These are phyloP conservation scores for Litsea cubeba DNA, from an alignment of 164 flowering plant genomes.

Conservation along the genomic window DNA sequence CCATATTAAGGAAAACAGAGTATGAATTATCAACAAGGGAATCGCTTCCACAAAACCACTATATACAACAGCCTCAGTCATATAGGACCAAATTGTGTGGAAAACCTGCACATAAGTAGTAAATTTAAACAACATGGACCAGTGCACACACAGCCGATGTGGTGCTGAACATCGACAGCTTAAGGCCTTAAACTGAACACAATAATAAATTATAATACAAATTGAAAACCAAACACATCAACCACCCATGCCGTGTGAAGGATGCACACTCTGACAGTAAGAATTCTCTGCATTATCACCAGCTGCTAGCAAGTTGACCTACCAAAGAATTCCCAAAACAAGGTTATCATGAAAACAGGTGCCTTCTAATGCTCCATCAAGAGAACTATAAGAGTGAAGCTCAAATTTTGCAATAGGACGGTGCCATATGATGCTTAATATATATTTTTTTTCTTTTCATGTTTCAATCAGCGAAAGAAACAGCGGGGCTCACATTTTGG, in stretches of 20 bases:
- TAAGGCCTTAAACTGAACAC: background rate
- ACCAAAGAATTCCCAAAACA: constrained; percentile 7
- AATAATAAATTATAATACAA: background rate
- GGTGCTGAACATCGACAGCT: background rate
- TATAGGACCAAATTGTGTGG: background rate
- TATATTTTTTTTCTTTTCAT: too few relatives aligned
- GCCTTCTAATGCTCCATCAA: too few relatives aligned
- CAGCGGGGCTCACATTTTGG: too few relatives aligned
- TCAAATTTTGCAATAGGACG: too few relatives aligned
- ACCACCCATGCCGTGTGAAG: constrained; percentile 45
- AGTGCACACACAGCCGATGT: background rate
- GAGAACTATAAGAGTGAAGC: too few relatives aligned
- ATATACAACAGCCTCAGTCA: background rate
- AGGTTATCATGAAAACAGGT: background rate
- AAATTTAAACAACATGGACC: background rate
- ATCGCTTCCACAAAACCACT: background rate
- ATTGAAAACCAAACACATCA: constrained; percentile 14
- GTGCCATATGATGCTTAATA: too few relatives aligned
- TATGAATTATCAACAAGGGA: background rate
- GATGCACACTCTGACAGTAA: constrained; percentile 13
- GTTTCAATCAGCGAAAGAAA: too few relatives aligned
- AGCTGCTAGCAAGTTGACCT: constrained; percentile 63
- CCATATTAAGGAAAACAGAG: too few relatives aligned
- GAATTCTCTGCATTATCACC: constrained; percentile 20
- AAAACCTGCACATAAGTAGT: background rate